Conservation (phyloP, 2,329 filamentous ascomycete genomes). For the Metarhizium rileyi region DNA sequence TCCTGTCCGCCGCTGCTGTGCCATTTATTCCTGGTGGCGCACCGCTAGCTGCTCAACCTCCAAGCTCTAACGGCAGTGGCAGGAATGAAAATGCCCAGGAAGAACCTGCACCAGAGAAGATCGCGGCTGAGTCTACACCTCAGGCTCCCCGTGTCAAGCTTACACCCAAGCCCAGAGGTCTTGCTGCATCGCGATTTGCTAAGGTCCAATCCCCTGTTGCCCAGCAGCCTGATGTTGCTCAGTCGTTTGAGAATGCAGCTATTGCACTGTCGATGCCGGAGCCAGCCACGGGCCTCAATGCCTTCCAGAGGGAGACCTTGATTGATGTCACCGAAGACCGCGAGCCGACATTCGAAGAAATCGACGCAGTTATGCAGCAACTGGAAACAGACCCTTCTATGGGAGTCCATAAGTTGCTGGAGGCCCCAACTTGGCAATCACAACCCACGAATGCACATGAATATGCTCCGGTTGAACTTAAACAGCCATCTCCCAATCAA, state of each 20-base stretch:
- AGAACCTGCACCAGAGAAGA: background rate
- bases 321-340: constrained; percentile 12
- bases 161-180: constrained; percentile 27
- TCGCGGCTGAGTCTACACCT: constrained; percentile 9
- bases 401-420: constrained; percentile 56
- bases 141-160: constrained; percentile 21
- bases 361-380: constrained; percentile 86
- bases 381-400: constrained; percentile 64
- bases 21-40: constrained; percentile 49
- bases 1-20: constrained; percentile 56
- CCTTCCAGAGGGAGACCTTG: background rate
- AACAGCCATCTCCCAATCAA: constrained; percentile 38
- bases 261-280: background rate
- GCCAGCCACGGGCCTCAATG: background rate
- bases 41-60: constrained; percentile 14
- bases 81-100: background rate
- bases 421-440: constrained; percentile 33
- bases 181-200: constrained; percentile 36
- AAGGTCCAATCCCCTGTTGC: constrained; percentile 25
- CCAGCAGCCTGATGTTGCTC: constrained; percentile 18
- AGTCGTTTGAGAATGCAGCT: constrained; percentile 20
- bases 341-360: constrained; percentile 63
- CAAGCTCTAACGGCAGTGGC: constrained; percentile 3
- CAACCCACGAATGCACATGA: constrained; percentile 21
- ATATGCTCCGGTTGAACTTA: constrained; percentile 40